phyloP scores from a whole-genome alignment of 768 basidiomycete species.

The Podaxis mareebaensis region DNA sequence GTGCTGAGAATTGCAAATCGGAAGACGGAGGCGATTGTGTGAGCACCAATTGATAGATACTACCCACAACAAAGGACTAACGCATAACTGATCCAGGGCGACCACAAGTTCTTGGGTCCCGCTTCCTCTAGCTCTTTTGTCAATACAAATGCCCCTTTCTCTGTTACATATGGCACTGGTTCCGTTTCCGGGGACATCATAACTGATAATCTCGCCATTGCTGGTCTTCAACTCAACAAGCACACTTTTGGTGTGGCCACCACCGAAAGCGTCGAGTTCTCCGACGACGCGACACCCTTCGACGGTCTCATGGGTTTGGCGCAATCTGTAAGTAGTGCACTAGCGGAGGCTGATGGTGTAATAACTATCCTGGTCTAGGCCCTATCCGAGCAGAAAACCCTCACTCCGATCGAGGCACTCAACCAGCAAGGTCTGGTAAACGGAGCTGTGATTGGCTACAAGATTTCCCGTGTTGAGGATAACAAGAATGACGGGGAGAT shows the following conservation, averaged over 20 bases:
- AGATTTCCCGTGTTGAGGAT: conserved; percentile 75
- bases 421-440: conserved; percentile 55
- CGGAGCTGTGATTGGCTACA: conserved; percentile 76
- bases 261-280: conserved; percentile 50
- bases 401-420: conserved; percentile 75
- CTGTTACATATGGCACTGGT: conserved; percentile 56
- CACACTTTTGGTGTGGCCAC: conserved; percentile 65
- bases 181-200: conserved; percentile 57
- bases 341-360: background rate
- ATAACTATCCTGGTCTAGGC: conserved; percentile 29
- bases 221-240: conserved; percentile 48
- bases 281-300: conserved; percentile 37
- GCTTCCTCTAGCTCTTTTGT: conserved; percentile 58
- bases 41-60: conserved; percentile 15
- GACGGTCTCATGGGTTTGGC: conserved; percentile 61
- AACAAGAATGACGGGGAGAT: conserved; percentile 75
- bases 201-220: conserved; percentile 58
- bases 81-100: conserved; percentile 27
- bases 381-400: conserved; percentile 63
- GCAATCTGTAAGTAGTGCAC: conserved; percentile 51
- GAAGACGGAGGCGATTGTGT: conserved; percentile 33
- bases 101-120: conserved; percentile 52
- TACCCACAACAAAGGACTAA: background rate
- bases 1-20: conserved; percentile 43
- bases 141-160: conserved; percentile 46